These are phyloP conservation scores for Glutinoglossum americanum DNA, from an alignment of 495 filamentous ascomycete species.

Conservation along the genomic window DNA sequence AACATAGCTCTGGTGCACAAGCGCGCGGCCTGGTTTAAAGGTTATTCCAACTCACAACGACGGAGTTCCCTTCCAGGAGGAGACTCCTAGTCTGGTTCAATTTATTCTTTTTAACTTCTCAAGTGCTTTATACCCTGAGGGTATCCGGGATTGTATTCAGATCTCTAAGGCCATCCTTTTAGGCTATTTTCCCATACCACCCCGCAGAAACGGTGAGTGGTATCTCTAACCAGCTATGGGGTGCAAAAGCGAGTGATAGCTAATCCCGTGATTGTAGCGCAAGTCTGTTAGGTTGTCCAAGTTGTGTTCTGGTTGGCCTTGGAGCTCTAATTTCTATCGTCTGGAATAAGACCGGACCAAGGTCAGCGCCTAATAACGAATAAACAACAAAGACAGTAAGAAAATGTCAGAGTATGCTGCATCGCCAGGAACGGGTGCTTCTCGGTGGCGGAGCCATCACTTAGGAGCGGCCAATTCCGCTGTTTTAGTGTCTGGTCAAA, in stretches of 20 bases:
- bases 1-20: not conserved
- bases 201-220: not conserved
- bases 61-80: not conserved
- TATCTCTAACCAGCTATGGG: not conserved
- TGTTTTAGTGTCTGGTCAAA: not conserved
- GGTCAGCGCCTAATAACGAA: not conserved
- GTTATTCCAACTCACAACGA: not conserved
- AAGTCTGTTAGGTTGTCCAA: not conserved
- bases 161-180: not conserved
- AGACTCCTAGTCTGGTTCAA: not conserved
- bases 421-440: not conserved
- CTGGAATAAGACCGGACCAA: not conserved
- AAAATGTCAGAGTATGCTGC: not conserved
- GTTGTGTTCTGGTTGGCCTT: not conserved
- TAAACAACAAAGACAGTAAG: not conserved
- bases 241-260: not conserved
- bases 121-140: not conserved
- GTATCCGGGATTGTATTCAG: not conserved
- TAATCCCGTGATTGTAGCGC: not conserved
- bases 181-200: not conserved
- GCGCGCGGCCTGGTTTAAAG: not conserved
- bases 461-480: not conserved
- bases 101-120: not conserved
- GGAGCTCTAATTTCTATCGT: not conserved
- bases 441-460: not conserved